Conservation (phyloP, 352 stramenopile genomes). For the Pythium catenulatum region DNA sequence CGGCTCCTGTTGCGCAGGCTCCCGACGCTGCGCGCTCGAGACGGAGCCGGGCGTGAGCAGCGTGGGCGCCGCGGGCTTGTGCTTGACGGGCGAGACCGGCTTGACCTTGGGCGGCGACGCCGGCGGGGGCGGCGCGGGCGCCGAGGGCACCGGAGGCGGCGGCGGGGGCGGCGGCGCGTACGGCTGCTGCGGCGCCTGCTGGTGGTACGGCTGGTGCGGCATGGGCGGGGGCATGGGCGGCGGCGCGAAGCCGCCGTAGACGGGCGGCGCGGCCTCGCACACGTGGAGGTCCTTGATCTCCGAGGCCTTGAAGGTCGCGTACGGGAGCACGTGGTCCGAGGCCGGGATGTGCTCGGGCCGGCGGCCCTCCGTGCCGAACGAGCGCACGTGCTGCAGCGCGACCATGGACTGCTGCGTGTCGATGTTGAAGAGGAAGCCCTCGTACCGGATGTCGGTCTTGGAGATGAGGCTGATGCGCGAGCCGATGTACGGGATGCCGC, state of each 20-base stretch:
- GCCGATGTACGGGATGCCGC: slow-evolving; percentile 89
- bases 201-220: slow-evolving; percentile 30
- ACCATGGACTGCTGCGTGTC: slow-evolving; percentile 91
- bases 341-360: slow-evolving; percentile 83
- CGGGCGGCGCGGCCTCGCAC: slow-evolving; percentile 78
- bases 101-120: not conserved
- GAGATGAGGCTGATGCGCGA: slow-evolving; percentile 91
- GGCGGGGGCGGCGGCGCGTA: not conserved
- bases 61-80: slow-evolving; percentile 60
- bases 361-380: slow-evolving; percentile 91
- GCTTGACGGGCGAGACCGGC: slow-evolving; percentile 10
- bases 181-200: slow-evolving; percentile 27
- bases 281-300: slow-evolving; percentile 94
- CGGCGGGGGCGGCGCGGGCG: not conserved
- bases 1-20: no score
- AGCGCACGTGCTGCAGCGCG: slow-evolving; percentile 87
- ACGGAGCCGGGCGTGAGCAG: slow-evolving; percentile 79
- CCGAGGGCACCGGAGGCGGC: slow-evolving; percentile 14
- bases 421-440: slow-evolving; percentile 93
- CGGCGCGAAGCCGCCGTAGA: slow-evolving; percentile 19
- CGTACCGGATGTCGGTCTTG: slow-evolving; percentile 94
- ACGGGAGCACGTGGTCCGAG: slow-evolving; percentile 87
- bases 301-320: slow-evolving; percentile 88
- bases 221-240: slow-evolving; percentile 40
- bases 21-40: slow-evolving; percentile 68